Percentiles rank a stretch among this genome's conserved stretches.
Conservation (phyloP, 2,329 filamentous ascomycete genomes). For the Clathrospora elynae region DNA sequence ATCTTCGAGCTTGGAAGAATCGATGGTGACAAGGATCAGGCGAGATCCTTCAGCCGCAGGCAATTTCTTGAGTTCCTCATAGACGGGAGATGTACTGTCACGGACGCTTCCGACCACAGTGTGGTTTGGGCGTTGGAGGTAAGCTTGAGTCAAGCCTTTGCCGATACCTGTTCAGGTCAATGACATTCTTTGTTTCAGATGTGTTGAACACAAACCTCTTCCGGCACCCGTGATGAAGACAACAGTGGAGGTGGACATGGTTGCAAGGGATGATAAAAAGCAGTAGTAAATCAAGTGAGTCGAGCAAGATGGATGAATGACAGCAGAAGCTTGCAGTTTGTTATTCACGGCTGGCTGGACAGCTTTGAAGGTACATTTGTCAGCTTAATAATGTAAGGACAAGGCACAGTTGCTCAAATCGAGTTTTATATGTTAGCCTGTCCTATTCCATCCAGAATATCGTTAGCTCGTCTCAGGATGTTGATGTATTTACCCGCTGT, state of each 20-base stretch:
- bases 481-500: not conserved
- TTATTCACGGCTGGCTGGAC: not conserved
- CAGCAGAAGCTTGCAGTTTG: not conserved
- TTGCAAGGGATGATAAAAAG: not conserved
- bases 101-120: conserved; percentile 27
- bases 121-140: conserved; percentile 18
- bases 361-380: not conserved
- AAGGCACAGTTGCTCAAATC: not conserved
- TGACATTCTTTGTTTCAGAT: not conserved
- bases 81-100: conserved; percentile 1
- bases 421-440: not conserved
- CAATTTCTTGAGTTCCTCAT: conserved; percentile 12
- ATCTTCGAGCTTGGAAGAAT: conserved; percentile 8
- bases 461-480: not conserved
- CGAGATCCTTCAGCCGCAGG: conserved; percentile 42
- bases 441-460: not conserved
- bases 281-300: not conserved
- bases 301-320: not conserved
- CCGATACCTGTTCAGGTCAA: conserved; percentile 19
- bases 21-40: conserved; percentile 25
- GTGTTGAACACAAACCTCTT: conserved; percentile 6
- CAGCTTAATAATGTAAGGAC: not conserved
- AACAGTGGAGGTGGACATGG: conserved; percentile 7
- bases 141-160: conserved; percentile 9
- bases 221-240: conserved; percentile 11